Evolutionary conservation across 192 early-diverging fungal species (phyloP), one percentile per base, ranked within the genome.

Genomic region (Allomyces arbusculus): DNA sequence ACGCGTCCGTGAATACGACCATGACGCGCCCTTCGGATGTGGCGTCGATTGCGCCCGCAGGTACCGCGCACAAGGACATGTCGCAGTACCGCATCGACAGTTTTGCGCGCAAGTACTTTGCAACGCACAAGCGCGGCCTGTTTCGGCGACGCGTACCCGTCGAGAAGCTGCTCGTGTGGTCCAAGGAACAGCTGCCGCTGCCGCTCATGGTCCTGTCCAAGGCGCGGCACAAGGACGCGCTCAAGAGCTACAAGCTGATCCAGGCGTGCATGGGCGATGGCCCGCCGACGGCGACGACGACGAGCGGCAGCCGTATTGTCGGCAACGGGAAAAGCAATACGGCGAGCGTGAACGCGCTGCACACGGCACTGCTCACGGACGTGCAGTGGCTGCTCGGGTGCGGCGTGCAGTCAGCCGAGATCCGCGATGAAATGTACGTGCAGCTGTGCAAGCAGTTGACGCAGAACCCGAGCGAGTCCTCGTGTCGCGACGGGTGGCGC

Each of bases 391-490:
- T 98, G 33, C 76, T 91, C 55, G 84, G 88, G 70, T 77, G 76
- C 23, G 93, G 91, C 19, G 84, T 95, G 23, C 71, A 77, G n/a
- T 71, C 77, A 45, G 87, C 83, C 28, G 78, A 82, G 33, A 73
- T 98, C 71, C 80, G 92, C 40, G 95, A 98, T 71, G 95, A 98
- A 72, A 89, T 94, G 62, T 92, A 90, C 68, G 91, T 92, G 55
- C 93, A 95, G 79, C 71, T 95, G 24, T 91, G 89, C 78, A 94
- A 94, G 73, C 91, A 93, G 68, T 69, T 91, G 43, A 85, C 82
- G 9, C 74, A 84, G 22, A 91, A 93, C 65, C 91, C 91, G 23
- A 77, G 75, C 64, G 78, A 76, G 28, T 84, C 86, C 61, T 83
- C 86, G 44, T 78, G 83, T 23, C 79, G 80, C 74, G 82, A 87